Percentiles rank a stretch among this genome's conserved stretches.
phyloP scores from a whole-genome alignment of 805 yeast genomes.

The Metschnikowia baotianmanensis region DNA sequence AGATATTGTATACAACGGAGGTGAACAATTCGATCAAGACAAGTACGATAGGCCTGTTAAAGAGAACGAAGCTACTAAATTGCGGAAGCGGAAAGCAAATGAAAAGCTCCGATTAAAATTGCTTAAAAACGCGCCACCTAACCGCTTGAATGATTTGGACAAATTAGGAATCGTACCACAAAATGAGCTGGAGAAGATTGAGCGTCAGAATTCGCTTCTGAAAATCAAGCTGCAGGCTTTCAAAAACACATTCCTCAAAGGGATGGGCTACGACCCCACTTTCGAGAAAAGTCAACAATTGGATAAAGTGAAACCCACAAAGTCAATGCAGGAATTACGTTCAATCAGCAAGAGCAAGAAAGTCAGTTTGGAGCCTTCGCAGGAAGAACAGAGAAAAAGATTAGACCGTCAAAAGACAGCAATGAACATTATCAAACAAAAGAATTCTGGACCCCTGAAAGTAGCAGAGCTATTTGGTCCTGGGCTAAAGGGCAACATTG shows the following conservation, averaged over 20 bases:
- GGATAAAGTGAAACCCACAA: constrained; percentile 8
- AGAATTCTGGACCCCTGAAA: not conserved
- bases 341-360: constrained; percentile 13
- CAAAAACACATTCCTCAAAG: constrained; percentile 36
- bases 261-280: constrained; percentile 56
- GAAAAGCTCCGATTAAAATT: constrained; percentile 16
- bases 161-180: constrained; percentile 21
- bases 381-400: constrained; percentile 18
- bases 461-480: constrained; percentile 1
- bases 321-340: constrained; percentile 17
- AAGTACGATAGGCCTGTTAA: constrained; percentile 20
- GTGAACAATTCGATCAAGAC: constrained; percentile 20
- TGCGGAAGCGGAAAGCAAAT: constrained; percentile 18
- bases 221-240: constrained; percentile 32
- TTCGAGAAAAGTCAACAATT: constrained; percentile 5
- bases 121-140: constrained; percentile 13
- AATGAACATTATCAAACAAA: constrained; percentile 9
- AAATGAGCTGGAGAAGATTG: constrained; percentile 18
- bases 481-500: not conserved
- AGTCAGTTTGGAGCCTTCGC: constrained; percentile 17
- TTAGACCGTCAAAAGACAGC: constrained; percentile 27
- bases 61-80: constrained; percentile 17
- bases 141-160: constrained; percentile 14
- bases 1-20: constrained; percentile 17
- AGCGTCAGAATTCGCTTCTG: constrained; percentile 11